These are phyloP conservation scores for Phytophthora kernoviae DNA, from an alignment of 352 stramenopile genomes.

Conservation along the genomic window DNA sequence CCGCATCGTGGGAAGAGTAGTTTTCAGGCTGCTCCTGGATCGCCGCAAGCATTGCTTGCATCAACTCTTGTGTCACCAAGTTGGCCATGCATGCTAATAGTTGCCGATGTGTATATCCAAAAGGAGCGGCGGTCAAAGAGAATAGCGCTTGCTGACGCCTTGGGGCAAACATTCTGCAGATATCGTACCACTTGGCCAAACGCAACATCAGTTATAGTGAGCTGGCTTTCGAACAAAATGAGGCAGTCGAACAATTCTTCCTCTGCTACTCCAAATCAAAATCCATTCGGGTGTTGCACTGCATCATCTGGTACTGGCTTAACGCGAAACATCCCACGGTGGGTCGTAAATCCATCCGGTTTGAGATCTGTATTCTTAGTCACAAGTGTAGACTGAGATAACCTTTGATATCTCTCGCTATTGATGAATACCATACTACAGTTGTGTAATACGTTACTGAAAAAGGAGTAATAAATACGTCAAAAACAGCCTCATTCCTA, in stretches of 20 bases:
- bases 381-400: conserved; percentile 9
- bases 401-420: conserved; percentile 19
- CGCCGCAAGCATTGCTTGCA: too few species aligned
- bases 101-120: too few species aligned
- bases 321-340: conserved; percentile 26
- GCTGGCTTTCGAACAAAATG: conserved; percentile 39
- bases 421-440: conserved; percentile 20
- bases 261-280: conserved; percentile 39
- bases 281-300: conserved; percentile 25
- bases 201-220: conserved; percentile 34
- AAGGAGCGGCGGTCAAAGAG: conserved; percentile 33
- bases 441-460: conserved; percentile 8
- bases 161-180: conserved; percentile 25
- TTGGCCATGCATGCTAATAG: too few species aligned
- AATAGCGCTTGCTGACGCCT: conserved; percentile 19
- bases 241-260: conserved; percentile 42
- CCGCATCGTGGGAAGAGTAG: too few species aligned
- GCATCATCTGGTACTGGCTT: conserved; percentile 17
- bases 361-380: conserved; percentile 8
- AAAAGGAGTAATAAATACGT: conserved; percentile 15
- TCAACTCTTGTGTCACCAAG: too few species aligned
- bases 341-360: conserved; percentile 32
- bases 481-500: conserved; percentile 5
- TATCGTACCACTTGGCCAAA: conserved; percentile 39
- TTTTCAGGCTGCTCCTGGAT: too few species aligned